A percentile compares a stretch with the other conserved stretches of the same genome.
Evolutionary conservation across 73 alveolate genomes (phyloP).

Genomic region (Paramecium tetraurelia): DNA sequence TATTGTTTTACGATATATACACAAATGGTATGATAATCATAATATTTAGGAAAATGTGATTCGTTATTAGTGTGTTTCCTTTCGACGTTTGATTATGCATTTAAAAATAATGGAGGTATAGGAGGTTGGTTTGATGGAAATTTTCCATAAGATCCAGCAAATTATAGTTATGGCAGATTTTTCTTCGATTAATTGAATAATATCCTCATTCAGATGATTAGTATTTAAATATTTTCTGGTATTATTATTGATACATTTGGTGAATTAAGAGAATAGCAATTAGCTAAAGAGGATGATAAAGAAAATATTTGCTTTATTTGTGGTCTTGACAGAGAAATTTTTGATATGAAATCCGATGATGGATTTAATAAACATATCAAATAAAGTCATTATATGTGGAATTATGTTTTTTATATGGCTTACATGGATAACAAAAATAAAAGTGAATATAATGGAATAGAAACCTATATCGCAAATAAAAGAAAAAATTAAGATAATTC

Average conservation of each 20-base stretch:
- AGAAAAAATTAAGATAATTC: slow-evolving; percentile 79
- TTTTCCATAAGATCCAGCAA: slow-evolving; percentile 5
- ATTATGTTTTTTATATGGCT: slow-evolving; percentile 86
- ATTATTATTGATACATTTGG: slow-evolving; percentile 94
- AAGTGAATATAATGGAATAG: slow-evolving; percentile 93
- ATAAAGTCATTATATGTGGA: slow-evolving; percentile 85
- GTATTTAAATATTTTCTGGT: slow-evolving; percentile 65
- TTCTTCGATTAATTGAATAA: slow-evolving; percentile 57
- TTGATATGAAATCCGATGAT: slow-evolving; percentile 78
- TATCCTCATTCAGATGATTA: slow-evolving; percentile 52
- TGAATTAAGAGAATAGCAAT: slow-evolving; percentile 84
- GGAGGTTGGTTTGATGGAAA: slow-evolving; percentile 68
- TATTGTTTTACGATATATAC: slow-evolving; percentile 62
- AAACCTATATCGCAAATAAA: slow-evolving; percentile 83
- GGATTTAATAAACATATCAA: slow-evolving; percentile 79
- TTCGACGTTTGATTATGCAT: slow-evolving; percentile 73
- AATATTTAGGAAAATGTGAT: slow-evolving; percentile 58
- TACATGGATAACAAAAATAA: slow-evolving; percentile 85
- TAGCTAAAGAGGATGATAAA: slow-evolving; percentile 79
- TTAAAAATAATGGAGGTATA: slow-evolving; percentile 81
- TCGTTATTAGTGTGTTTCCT: slow-evolving; percentile 69
- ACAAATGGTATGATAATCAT: background rate
- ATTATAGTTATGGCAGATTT: slow-evolving; percentile 57
- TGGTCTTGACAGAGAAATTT: slow-evolving; percentile 87
- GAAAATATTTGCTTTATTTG: slow-evolving; percentile 94